Evolutionary conservation across 371 early-diverging fungal species (phyloP).

Genomic region (Haplosporangium sp.): DNA sequence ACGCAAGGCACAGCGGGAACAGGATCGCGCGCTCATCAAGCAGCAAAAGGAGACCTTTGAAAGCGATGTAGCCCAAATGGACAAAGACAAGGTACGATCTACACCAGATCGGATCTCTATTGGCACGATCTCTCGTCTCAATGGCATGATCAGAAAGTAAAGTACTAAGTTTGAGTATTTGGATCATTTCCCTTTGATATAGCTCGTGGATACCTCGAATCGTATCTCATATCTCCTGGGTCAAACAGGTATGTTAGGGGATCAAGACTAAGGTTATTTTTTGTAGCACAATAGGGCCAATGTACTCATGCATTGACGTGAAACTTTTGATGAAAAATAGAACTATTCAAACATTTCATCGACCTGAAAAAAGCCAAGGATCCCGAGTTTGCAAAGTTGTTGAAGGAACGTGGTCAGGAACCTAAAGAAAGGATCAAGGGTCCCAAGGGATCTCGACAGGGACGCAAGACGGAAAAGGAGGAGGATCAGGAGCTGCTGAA

Average conservation of each 20-base stretch:
- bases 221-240: slow-evolving; percentile 91
- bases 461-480: slow-evolving; percentile 95
- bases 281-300: no score
- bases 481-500: slow-evolving; percentile 91
- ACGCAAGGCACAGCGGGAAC: slow-evolving; percentile 46
- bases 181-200: not conserved
- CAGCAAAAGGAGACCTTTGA: slow-evolving; percentile 51
- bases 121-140: no score
- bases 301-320: not conserved
- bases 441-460: slow-evolving; percentile 73
- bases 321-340: slow-evolving; percentile 26
- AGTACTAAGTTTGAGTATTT: not conserved
- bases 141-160: no score
- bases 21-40: slow-evolving; percentile 46
- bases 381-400: slow-evolving; percentile 52
- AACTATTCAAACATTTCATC: slow-evolving; percentile 76
- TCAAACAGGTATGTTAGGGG: slow-evolving; percentile 78
- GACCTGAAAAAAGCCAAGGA: slow-evolving; percentile 65
- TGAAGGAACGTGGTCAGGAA: slow-evolving; percentile 49
- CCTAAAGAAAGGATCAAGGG: slow-evolving; percentile 45
- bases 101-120: not conserved
- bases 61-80: slow-evolving; percentile 41
- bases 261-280: not conserved
- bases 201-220: slow-evolving; percentile 70
- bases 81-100: slow-evolving; percentile 46